Evolutionary conservation across 2,329 filamentous ascomycete genomes (phyloP).

Genomic region (Talaromyces amestolkiae): DNA sequence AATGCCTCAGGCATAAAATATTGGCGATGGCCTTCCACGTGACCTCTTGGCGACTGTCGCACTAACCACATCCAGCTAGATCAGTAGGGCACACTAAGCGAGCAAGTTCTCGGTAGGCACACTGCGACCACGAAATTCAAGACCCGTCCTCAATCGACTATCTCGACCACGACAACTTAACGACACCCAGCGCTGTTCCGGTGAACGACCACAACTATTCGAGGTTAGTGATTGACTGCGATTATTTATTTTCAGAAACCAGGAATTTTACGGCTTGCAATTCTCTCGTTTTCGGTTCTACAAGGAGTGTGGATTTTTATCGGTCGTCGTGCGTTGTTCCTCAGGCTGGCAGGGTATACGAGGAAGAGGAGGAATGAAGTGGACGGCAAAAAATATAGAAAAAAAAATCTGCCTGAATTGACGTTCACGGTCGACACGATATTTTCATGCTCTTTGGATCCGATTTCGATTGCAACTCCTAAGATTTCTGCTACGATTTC

Average conservation of each 20-base stretch:
- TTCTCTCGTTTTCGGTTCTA: slow-evolving; percentile 22
- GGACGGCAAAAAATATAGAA: background rate
- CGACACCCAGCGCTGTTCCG: slow-evolving; percentile 41
- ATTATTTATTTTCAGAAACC: slow-evolving; percentile 14
- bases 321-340: slow-evolving; percentile 10
- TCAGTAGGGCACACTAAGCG: slow-evolving; percentile 43
- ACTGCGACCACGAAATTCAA: slow-evolving; percentile 47
- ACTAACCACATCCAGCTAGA: slow-evolving; percentile 30
- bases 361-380: background rate
- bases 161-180: slow-evolving; percentile 40
- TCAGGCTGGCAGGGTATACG: slow-evolving; percentile 4
- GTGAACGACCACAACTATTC: slow-evolving; percentile 46
- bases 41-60: background rate
- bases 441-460: background rate
- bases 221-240: slow-evolving; percentile 39
- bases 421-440: slow-evolving; percentile 13
- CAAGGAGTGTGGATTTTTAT: slow-evolving; percentile 23
- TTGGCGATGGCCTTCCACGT: slow-evolving; percentile 4
- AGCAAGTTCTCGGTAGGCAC: slow-evolving; percentile 38
- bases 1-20: background rate
- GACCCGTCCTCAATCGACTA: slow-evolving; percentile 37
- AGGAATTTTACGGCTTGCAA: slow-evolving; percentile 21
- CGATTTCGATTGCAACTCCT: slow-evolving; percentile 1
- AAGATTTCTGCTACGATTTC: background rate
- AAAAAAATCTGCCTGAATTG: background rate